Percentiles rank a stretch among this genome's conserved stretches.
Conservation (phyloP, 208 protist genomes). For the Acanthamoeba triangularis region DNA sequence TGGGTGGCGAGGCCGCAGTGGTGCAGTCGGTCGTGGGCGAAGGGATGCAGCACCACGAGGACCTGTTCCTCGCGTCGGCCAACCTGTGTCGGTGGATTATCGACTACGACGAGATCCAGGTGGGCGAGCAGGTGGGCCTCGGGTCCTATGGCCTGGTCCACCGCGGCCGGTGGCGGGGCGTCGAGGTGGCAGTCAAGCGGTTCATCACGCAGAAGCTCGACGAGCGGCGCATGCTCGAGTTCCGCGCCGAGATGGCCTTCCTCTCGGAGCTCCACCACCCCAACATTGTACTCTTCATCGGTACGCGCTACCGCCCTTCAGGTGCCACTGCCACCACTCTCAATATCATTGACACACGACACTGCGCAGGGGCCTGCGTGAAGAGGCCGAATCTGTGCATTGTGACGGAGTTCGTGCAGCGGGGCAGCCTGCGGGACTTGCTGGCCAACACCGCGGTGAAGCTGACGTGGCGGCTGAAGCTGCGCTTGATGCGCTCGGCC, state of each 20-base stretch:
- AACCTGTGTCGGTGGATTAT: slow-evolving; percentile 21
- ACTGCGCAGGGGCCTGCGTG: neutral
- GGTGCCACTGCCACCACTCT: neutral
- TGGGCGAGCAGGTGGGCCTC: neutral
- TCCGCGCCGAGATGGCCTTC: neutral
- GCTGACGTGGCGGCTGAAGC: neutral
- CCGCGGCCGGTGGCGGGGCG: neutral
- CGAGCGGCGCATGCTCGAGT: neutral
- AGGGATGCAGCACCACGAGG: neutral
- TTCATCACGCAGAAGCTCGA: neutral
- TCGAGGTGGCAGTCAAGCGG: slow-evolving; percentile 37
- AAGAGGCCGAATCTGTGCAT: slow-evolving; percentile 4
- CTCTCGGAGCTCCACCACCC: slow-evolving; percentile 8
- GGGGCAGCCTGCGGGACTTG: slow-evolving; percentile 32
- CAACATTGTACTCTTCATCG: slow-evolving; percentile 30
- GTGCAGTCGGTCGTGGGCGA: neutral
- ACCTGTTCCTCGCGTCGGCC: neutral
- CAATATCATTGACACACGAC: neutral
- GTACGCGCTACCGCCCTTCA: neutral
- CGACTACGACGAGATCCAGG: neutral
- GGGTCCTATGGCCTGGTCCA: neutral
- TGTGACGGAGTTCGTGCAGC: slow-evolving; percentile 18
- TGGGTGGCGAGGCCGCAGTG: too few species aligned
- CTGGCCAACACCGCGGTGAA: neutral
- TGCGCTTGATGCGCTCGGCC: neutral